Conservation (phyloP, 768 basidiomycete species). For the Glaciozyma martinii region DNA sequence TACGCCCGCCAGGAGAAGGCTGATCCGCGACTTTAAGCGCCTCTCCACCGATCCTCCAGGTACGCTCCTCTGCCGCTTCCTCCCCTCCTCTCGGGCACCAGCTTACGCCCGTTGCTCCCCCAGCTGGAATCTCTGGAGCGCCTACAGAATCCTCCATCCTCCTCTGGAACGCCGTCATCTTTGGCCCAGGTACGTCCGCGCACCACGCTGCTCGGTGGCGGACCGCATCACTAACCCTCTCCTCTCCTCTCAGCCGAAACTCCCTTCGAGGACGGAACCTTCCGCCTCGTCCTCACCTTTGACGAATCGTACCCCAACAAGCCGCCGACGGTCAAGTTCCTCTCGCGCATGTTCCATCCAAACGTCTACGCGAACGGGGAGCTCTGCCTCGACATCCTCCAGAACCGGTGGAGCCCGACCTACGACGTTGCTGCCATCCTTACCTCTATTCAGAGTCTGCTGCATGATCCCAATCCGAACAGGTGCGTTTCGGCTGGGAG, state of each 20-base stretch:
- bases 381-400: conserved; percentile 93
- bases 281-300: conserved; percentile 88
- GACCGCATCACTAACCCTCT: too few relatives aligned
- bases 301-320: conserved; percentile 99
- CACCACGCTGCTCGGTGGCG: too few relatives aligned
- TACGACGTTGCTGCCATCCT: conserved; percentile 98
- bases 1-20: neutral
- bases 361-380: conserved; percentile 99
- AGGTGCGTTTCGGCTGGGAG: conserved; percentile 39
- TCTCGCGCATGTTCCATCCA: conserved; percentile 86
- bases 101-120: too few relatives aligned
- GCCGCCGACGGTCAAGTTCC: conserved; percentile 92
- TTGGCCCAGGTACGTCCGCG: conserved; percentile 85
- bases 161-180: conserved; percentile 99
- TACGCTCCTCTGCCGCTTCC: too few relatives aligned
- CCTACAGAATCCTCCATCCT: conserved; percentile 98
- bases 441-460: conserved; percentile 86
- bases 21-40: conserved; percentile 86
- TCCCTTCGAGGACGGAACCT: conserved; percentile 98
- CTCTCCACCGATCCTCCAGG: conserved; percentile 89
- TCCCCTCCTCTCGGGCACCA: too few relatives aligned
- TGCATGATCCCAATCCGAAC: conserved; percentile 97
- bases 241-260: conserved; percentile 63
- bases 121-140: conserved; percentile 77
- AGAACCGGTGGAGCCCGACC: conserved; percentile 97